Percentiles rank a stretch among this genome's conserved stretches.
These are phyloP conservation scores for Climacium dendroides DNA, from an alignment of 225 moss, liverwort and hornwort genomes.

Conservation along the genomic window DNA sequence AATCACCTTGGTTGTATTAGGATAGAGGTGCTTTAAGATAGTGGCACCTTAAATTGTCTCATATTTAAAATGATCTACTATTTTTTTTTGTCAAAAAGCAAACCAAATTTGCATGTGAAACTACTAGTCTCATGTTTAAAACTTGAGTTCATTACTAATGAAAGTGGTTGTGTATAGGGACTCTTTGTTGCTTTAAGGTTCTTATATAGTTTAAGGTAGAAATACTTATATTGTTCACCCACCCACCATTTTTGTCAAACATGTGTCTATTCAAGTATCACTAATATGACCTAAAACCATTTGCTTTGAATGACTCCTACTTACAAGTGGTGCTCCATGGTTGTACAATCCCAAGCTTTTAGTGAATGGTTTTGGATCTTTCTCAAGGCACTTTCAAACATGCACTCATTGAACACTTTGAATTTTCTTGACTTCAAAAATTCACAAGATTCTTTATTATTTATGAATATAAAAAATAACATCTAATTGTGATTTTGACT, in stretches of 20 bases:
- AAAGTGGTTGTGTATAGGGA: no score
- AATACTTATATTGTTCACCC: rapidly evolving
- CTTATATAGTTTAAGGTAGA: rapidly evolving
- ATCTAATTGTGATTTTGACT: background rate
- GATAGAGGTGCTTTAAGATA: background rate
- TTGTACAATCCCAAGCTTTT: no score
- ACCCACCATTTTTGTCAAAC: no score
- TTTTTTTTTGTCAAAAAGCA: rapidly evolving
- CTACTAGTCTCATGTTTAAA: background rate
- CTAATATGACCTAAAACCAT: no score
- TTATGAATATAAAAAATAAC: background rate
- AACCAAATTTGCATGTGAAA: background rate
- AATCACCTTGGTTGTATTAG: background rate
- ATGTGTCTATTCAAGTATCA: no score
- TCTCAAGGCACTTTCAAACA: no score
- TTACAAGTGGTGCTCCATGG: no score
- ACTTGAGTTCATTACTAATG: background rate
- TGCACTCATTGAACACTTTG: no score
- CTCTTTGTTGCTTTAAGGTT: background rate
- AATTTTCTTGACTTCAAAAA: no score
- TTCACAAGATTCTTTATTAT: no score
- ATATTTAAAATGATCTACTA: background rate
- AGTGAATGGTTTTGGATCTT: no score
- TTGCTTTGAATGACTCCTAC: no score
- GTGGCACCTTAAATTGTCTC: background rate